Evolutionary conservation across 805 yeast genomes (phyloP), one percentile per base, ranked within the genome.

Genomic region (Candida saitoana): DNA sequence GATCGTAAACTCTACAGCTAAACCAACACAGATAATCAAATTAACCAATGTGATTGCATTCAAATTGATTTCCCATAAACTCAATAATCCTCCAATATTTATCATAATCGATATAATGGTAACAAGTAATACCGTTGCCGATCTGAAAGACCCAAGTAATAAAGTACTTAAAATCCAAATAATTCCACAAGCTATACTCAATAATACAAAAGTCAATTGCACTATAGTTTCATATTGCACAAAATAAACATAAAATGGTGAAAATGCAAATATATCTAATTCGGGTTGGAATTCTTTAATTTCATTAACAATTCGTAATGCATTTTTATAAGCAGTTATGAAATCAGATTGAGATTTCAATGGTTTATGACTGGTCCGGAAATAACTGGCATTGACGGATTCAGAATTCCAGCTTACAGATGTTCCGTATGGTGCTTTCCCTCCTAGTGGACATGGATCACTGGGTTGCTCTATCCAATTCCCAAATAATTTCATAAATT

Each of bases 371-470:
- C 86, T 74, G 1, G 91, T 79, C 50, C 98, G 69, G 65, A 91
- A 88, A n/a, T 74, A 72, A 1, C 88, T 78, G 2, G 91, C 68
- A 7, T 55, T 49, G 4, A 88, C 72, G 1, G 59, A 60, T 0
- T 60, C 50, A 1, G 65, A 63, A 22, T 63, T 69, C 19, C 71
- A 63, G 1, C 73, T 63, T 8, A 87, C 65, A 1, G 89, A 70
- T 4, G 70, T 62, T 1, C 85, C 73, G 57, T 91, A 91, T 0
- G 97, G 96, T 0, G 97, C 97, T 55, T 86, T 85, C 2, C 99
- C 99, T 3, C 96, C 98, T 19, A 91, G 66, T 1, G 98, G 96
- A 60, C 99, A 91, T 2, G 91, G 87, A 53, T 86, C 93, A 43
- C 95, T 85, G 2, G 80, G 80, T 18, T 87, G 86, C 31, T 79